Base-by-base conservation (phyloP, 129 eudicot species). In the Erigeron canadensis region DNA sequence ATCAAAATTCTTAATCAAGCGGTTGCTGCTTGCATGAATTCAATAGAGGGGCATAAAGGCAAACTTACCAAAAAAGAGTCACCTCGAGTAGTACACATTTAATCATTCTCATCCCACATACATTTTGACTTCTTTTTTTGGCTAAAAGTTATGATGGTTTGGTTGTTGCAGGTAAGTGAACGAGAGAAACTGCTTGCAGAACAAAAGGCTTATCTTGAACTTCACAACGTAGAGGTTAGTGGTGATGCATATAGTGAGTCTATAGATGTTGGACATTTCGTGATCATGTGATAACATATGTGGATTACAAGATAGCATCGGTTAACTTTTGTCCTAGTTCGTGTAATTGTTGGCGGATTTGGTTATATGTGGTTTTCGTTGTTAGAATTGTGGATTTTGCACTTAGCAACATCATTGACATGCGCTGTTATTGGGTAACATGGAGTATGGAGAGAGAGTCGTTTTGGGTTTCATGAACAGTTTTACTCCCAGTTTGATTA, bases 121-220 rank as follows among this genome's bases (percentile, higher is more conserved):
- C 8, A 18, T n/a, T 44, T 73, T 23, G 58, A 5, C 6, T n/a
- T 19, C 8, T n/a, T 1, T n/a, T 9, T 4, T 39, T 16, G 12
- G 7, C 37, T 7, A 28, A 65, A n/a, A n/a, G n/a, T 65, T 65
- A 44, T 21, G 15, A 10, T 11, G 19, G 8, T 61, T 62, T 41
- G 38, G 15, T 62, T 63, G 55, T 50, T 60, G 2, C 62, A 87
- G 94, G 94, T 87, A 89, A 87, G 94, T 75, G 94, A 87, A 75
- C 81, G 89, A 77, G 95, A 87, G 81, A 84, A 84, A 67, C 70
- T 87, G 62, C 79, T 87, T 15, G 84, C 77, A n/a, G 95, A 87
- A 37, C 85, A 84, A 48, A 77, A 84, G 89, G 83, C 73, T 3
- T 84, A 80, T 65, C 83, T 87, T 50, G 60, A 75, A 58, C 78